Evolutionary conservation across 495 filamentous ascomycete genomes (phyloP).

Genomic region (Coniosporium apollinis): DNA sequence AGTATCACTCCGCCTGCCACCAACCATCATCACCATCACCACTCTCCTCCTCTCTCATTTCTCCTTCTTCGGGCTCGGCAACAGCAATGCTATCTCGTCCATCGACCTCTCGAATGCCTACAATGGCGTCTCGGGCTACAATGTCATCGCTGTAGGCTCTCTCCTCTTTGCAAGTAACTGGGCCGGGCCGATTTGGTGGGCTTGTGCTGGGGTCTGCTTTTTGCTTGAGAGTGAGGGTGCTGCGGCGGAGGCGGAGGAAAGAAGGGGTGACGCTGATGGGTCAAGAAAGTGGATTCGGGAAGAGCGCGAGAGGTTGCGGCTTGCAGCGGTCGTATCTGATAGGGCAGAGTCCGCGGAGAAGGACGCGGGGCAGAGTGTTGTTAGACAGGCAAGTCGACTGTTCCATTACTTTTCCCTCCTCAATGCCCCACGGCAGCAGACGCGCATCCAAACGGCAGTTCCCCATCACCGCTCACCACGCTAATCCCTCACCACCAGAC

Average conservation of each 20-base stretch:
- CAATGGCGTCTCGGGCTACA: conserved; percentile 34
- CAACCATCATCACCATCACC: conserved; percentile 13
- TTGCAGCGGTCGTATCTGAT: neutral
- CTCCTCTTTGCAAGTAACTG: conserved; percentile 82
- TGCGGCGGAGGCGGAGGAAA: conserved; percentile 1
- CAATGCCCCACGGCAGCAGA: no score
- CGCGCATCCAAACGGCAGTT: no score
- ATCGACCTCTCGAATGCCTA: conserved; percentile 36
- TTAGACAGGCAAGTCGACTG: no score
- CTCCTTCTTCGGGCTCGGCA: conserved; percentile 81
- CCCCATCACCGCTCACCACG: no score
- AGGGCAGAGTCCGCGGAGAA: neutral
- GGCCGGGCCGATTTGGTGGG: conserved; percentile 84
- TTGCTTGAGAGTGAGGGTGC: conserved; percentile 15
- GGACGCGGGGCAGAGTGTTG: neutral
- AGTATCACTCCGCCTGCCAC: conserved; percentile 28
- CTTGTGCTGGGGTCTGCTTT: conserved; percentile 38
- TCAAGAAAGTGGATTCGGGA: conserved; percentile 9
- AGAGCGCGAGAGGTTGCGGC: conserved; percentile 8
- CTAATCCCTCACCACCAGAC: no score
- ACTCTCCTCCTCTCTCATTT: conserved; percentile 22
- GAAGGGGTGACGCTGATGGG: neutral
- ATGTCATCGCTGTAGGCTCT: conserved; percentile 45
- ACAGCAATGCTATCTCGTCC: conserved; percentile 81
- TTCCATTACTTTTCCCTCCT: no score